A percentile compares a stretch with the other conserved stretches of the same genome.
phyloP scores from a whole-genome alignment of 202 grass and related monocot genomes.

The Sporobolus alterniflorus region DNA sequence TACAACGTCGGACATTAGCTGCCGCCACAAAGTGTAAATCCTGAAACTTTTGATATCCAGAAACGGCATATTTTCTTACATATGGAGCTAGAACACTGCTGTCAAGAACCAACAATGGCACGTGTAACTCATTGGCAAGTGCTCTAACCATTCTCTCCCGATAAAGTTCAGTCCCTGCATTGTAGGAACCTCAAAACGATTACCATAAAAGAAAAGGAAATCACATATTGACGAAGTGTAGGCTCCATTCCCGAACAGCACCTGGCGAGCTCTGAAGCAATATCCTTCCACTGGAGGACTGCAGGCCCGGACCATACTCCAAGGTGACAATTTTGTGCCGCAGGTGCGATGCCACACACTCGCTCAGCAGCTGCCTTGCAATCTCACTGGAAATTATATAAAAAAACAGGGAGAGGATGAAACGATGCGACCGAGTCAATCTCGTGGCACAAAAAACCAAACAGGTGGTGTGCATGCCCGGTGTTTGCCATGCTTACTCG shows the following conservation, averaged over 20 bases:
- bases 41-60: too few relatives aligned
- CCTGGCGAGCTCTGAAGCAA: conserved; percentile 88
- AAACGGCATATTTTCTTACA: conserved; percentile 52
- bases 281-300: conserved; percentile 82
- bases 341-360: conserved; percentile 79
- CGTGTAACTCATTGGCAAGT: conserved; percentile 79
- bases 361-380: conserved; percentile 59
- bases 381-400: conserved; percentile 61
- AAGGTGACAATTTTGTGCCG: conserved; percentile 65
- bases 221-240: too few relatives aligned
- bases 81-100: conserved; percentile 87
- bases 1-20: conserved; percentile 44
- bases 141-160: conserved; percentile 94
- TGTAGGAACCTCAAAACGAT: conserved; percentile 42
- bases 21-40: too few relatives aligned
- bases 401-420: conserved; percentile 19
- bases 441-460: conserved; percentile 28
- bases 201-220: too few relatives aligned
- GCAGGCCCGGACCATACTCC: conserved; percentile 68
- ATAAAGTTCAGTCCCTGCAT: conserved; percentile 96
- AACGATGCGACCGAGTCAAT: too few relatives aligned
- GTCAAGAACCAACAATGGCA: conserved; percentile 83
- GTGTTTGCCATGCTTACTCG: too few relatives aligned
- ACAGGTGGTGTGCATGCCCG: conserved; percentile 26
- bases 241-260: conserved; percentile 42